Conservation (phyloP, 306 rosid genomes). For the Citrullus mucosospermus region DNA sequence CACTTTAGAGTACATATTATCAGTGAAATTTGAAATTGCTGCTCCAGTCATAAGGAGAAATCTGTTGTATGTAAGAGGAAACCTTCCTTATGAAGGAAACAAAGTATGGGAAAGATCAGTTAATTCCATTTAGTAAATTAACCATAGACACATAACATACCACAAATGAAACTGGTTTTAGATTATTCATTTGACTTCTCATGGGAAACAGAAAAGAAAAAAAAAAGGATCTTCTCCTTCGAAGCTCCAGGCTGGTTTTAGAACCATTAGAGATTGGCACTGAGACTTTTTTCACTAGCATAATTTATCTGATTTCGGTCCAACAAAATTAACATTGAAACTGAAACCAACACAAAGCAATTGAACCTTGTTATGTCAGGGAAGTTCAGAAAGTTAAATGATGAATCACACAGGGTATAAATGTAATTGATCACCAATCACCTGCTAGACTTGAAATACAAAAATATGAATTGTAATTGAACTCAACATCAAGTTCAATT, state of each 20-base stretch:
- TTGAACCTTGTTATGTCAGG: neutral
- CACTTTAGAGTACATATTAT: neutral
- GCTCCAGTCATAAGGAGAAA: neutral
- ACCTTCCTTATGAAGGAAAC: neutral
- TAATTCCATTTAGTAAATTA: neutral
- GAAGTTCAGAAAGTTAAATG: neutral
- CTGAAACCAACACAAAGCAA: neutral
- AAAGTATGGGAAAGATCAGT: neutral
- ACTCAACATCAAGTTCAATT: neutral
- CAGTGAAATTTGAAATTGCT: neutral
- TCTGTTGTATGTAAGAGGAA: too few species aligned
- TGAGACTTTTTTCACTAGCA: neutral
- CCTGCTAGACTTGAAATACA: neutral
- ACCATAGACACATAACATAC: neutral
- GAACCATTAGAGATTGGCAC: neutral
- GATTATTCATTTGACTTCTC: neutral
- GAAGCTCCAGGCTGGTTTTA: neutral
- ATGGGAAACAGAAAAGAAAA: neutral
- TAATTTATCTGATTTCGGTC: neutral
- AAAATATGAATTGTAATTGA: neutral
- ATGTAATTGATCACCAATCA: neutral
- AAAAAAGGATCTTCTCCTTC: neutral
- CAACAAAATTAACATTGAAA: neutral
- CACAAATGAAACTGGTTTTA: neutral
- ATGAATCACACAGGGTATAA: neutral